Evolutionary conservation across 345 rosid genomes (phyloP).

Genomic region (Eucalyptus cladocalyx): DNA sequence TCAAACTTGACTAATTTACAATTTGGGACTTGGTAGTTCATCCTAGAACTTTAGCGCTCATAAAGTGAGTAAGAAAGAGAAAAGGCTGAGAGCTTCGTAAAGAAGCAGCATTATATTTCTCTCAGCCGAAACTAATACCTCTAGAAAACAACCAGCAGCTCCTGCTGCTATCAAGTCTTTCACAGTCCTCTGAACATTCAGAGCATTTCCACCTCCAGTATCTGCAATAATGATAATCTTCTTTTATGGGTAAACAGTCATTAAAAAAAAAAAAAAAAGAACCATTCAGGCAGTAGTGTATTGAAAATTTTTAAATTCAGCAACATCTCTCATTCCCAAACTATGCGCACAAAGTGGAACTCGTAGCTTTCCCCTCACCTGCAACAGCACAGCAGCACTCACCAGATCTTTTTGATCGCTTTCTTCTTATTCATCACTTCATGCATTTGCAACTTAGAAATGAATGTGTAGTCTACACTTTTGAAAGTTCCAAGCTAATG

Average conservation of each 20-base stretch:
- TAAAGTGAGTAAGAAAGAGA: background rate
- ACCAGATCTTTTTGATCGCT: background rate
- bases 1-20: background rate
- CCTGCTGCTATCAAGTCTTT: slow-evolving; percentile 49
- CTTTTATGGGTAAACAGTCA: background rate
- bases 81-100: background rate
- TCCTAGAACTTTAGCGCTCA: background rate
- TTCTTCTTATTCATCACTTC: background rate
- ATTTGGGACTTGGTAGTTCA: background rate
- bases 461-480: background rate
- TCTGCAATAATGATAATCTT: slow-evolving; percentile 1
- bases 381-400: background rate
- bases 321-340: background rate
- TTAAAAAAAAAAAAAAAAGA: background rate
- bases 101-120: background rate
- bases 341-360: background rate
- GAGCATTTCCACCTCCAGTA: slow-evolving; percentile 45
- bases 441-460: background rate
- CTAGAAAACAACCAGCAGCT: slow-evolving; percentile 54
- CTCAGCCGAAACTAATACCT: slow-evolving; percentile 13
- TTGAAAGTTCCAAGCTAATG: background rate
- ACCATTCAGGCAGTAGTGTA: background rate
- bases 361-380: background rate
- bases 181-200: slow-evolving; percentile 41
- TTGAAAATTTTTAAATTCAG: background rate